These are phyloP conservation scores for Ganoderma leucocontextum DNA, from an alignment of 1,284 basidiomycete species.

Conservation along the genomic window DNA sequence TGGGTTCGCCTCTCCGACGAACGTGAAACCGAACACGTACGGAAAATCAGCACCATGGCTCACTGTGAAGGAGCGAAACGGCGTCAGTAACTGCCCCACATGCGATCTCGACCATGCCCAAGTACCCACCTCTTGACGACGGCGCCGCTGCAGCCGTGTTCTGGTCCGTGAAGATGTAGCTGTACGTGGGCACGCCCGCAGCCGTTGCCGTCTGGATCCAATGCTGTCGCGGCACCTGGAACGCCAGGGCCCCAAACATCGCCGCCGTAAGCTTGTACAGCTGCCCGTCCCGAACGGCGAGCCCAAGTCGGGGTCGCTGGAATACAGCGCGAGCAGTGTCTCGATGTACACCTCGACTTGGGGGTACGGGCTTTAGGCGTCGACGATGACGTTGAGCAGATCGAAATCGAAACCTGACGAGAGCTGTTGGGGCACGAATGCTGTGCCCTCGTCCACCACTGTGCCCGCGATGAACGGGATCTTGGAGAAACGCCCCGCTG, in stretches of 20 bases:
- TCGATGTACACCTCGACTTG: background rate
- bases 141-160: slow-evolving; percentile 34
- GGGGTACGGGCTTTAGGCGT: slow-evolving; percentile 35
- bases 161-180: slow-evolving; percentile 51
- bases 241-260: slow-evolving; percentile 51
- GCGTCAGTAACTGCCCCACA: background rate
- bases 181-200: background rate
- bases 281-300: slow-evolving; percentile 61
- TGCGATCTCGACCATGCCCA: background rate
- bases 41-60: slow-evolving; percentile 49
- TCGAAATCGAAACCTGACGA: background rate
- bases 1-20: slow-evolving; percentile 33
- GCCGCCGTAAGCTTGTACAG: slow-evolving; percentile 55
- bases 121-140: background rate
- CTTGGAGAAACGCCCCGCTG: slow-evolving; percentile 25
- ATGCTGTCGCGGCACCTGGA: slow-evolving; percentile 50
- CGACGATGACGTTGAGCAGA: background rate
- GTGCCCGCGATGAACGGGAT: slow-evolving; percentile 31
- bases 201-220: slow-evolving; percentile 9
- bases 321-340: slow-evolving; percentile 54
- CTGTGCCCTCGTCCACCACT: slow-evolving; percentile 30
- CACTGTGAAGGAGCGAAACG: slow-evolving; percentile 39
- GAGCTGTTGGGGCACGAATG: background rate
- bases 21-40: slow-evolving; percentile 48
- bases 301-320: slow-evolving; percentile 55